Evolutionary conservation across 2,329 filamentous ascomycete genomes (phyloP), one percentile per base, ranked within the genome.

Genomic region (Neofusicoccum umdonicola): DNA sequence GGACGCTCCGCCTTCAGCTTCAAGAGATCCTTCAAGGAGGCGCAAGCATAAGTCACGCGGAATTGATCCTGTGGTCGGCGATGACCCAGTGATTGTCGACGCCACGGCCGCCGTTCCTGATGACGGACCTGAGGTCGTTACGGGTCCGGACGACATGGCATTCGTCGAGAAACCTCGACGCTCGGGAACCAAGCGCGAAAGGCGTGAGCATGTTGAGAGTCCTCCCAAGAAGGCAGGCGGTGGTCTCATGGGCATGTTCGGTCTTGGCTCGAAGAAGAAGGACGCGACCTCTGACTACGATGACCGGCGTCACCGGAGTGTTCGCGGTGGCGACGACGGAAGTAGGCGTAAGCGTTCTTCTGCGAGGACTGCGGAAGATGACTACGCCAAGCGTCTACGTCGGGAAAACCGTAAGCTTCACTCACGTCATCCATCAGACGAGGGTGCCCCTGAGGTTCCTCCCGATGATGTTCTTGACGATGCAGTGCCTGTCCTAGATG

Each of bases 191-290:
- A 79, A 83, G 61, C 77, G 84, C 41, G 70, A 88, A 52, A 87
- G 85, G 71, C 85, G 88, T 54, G 85, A 42, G 86, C 83, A 68
- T 89, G 88, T 3, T 84, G 79, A 62, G 82, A 51, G 44, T 19
- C 39, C 63, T 8, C 54, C 87, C 3, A 88, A 86, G 73, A 90
- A 88, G 71, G 77, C 86, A 61, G 83, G 83, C 63, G 78, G 80
- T 64, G 84, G 85, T 22, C 75, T 88, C 15, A 85, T 87, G 78
- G 83, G 85, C n/a, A 81, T 72, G 67, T 78, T 83, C 58, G 81
- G 81, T 3, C 67, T 81, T 62, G 71, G 74, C 35, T 60, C 8
- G 64, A 74, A 71, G 62, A 76, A 77, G 73, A 73, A 73, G 27
- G 44, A 68, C 6, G 68, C 68, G 41, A 72, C 73, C 50, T 71